These are phyloP conservation scores for Letharia lupina DNA, from an alignment of 495 filamentous ascomycete genomes.

Conservation along the genomic window DNA sequence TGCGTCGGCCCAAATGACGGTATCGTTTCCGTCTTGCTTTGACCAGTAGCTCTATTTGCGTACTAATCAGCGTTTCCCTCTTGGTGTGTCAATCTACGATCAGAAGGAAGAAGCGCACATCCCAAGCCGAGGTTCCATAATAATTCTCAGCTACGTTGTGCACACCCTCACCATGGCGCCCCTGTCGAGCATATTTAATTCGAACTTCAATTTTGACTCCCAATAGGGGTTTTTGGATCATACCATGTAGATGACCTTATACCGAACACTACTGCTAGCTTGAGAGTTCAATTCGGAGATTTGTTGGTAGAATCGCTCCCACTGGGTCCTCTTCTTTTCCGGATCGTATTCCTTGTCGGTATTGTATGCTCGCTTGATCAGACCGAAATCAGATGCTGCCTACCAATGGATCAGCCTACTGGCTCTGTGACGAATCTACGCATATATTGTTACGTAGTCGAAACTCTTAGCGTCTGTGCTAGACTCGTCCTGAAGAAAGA, in stretches of 20 bases:
- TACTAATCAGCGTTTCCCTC: neutral
- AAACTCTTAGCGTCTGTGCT: constrained; percentile 53
- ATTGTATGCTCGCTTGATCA: constrained; percentile 50
- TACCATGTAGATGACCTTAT: constrained; percentile 61
- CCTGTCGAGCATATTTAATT: neutral
- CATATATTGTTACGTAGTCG: constrained; percentile 47
- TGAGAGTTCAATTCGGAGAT: constrained; percentile 46
- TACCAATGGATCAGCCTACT: neutral
- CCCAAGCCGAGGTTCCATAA: constrained; percentile 62
- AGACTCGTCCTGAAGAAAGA: constrained; percentile 61
- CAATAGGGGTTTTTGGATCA: neutral
- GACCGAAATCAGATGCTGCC: constrained; percentile 51
- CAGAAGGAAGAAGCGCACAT: constrained; percentile 25
- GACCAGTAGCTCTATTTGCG: constrained; percentile 55
- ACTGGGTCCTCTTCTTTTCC: constrained; percentile 44
- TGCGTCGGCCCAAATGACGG: constrained; percentile 60
- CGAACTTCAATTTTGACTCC: neutral
- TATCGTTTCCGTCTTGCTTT: constrained; percentile 56
- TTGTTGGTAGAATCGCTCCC: constrained; percentile 54
- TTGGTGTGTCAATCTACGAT: neutral
- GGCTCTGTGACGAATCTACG: neutral
- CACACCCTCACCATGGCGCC: constrained; percentile 62
- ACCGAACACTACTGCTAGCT: constrained; percentile 39
- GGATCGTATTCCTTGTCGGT: constrained; percentile 33
- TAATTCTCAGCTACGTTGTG: constrained; percentile 59